Percentiles rank a stretch among this genome's conserved stretches.
Evolutionary conservation across 106 monocot species (phyloP).

Genomic region (Platanthera zijinensis): DNA sequence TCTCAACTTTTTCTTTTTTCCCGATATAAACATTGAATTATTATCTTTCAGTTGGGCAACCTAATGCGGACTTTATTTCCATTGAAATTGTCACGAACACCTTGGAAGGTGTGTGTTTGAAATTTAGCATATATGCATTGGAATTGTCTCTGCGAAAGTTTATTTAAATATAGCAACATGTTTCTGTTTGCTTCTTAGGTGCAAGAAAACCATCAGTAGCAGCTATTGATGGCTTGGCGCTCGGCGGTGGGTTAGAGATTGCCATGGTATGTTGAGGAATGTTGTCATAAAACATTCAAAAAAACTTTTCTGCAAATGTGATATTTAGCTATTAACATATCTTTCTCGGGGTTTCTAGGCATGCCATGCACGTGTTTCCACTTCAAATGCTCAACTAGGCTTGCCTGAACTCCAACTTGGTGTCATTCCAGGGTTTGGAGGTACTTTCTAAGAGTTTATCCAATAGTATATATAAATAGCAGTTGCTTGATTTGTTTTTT

Average conservation of each 20-base stretch:
- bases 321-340: background rate
- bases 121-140: background rate
- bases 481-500: background rate
- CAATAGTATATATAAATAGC: background rate
- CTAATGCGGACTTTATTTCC: constrained; percentile 59
- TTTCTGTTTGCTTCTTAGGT: constrained; percentile 29
- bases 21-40: constrained; percentile 1
- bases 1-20: constrained; percentile 4
- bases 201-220: constrained; percentile 85
- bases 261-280: constrained; percentile 58
- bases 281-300: background rate
- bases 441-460: constrained; percentile 22
- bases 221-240: constrained; percentile 89
- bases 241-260: constrained; percentile 91
- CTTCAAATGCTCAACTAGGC: constrained; percentile 60
- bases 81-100: constrained; percentile 70
- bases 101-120: constrained; percentile 55
- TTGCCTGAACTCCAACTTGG: constrained; percentile 79
- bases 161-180: constrained; percentile 1
- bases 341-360: constrained; percentile 34
- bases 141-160: background rate
- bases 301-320: background rate
- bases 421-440: constrained; percentile 88
- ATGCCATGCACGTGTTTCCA: constrained; percentile 77
- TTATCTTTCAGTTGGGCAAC: constrained; percentile 34